Percentiles rank a stretch among this genome's conserved stretches.
Evolutionary conservation across 768 basidiomycete genomes (phyloP).

Genomic region (Phylloporus arenicola): DNA sequence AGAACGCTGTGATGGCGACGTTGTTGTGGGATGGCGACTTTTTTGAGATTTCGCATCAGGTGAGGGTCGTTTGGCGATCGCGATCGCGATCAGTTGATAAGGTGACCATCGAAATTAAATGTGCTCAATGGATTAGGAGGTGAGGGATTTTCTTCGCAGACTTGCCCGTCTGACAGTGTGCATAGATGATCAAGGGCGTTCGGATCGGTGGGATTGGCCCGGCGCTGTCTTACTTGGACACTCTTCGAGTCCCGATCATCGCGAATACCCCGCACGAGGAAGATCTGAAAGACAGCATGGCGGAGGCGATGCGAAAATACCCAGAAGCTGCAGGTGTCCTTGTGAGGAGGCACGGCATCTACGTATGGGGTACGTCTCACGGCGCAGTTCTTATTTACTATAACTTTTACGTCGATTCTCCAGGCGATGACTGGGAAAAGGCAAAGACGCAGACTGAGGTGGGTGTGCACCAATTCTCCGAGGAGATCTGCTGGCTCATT

Average conservation of each 20-base stretch:
- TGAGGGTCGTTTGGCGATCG: constrained; percentile 15
- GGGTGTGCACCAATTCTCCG: background rate
- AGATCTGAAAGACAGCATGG: constrained; percentile 86
- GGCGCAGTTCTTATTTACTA: background rate
- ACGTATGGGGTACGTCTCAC: constrained; percentile 70
- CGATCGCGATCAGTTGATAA: background rate
- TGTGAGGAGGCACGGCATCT: constrained; percentile 75
- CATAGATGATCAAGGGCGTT: constrained; percentile 88
- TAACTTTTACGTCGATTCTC: constrained; percentile 8
- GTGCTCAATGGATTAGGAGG: constrained; percentile 36
- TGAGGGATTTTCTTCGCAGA: background rate
- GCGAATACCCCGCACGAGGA: constrained; percentile 90
- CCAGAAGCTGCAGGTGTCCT: constrained; percentile 76
- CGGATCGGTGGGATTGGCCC: constrained; percentile 68
- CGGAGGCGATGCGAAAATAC: constrained; percentile 71
- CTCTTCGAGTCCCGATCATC: constrained; percentile 80
- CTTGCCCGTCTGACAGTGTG: background rate
- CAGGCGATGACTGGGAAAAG: constrained; percentile 74
- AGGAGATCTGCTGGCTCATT: background rate
- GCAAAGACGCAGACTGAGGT: constrained; percentile 88
- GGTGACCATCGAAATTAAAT: constrained; percentile 1
- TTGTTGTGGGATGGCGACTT: constrained; percentile 64
- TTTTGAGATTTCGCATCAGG: constrained; percentile 83
- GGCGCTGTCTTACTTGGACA: constrained; percentile 81
- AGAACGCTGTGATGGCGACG: constrained; percentile 86